Base-by-base conservation (phyloP, 2,329 filamentous ascomycete genomes). In the Phyllosticta ampelicida region DNA sequence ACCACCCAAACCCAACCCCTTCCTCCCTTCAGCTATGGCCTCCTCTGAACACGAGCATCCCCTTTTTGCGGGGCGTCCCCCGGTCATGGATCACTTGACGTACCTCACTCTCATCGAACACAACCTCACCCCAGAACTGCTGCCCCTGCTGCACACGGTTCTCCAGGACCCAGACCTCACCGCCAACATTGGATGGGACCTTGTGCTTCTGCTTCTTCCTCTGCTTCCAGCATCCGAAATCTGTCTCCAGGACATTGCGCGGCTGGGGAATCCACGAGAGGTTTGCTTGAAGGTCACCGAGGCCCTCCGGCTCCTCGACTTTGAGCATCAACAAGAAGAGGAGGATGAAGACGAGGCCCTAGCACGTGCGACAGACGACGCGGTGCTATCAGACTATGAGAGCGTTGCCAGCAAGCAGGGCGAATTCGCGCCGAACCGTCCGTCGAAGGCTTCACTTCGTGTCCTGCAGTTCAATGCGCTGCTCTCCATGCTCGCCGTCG, bases 231-330 rank as follows among this genome's bases (percentile, higher is more conserved):
- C 77, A 2, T 86, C 85, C n/a, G 84, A 87, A 63, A 72, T 78
- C 52, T 90, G 88, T 67, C 77, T 92, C 16, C 81, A 86, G 67
- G 87, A 85, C 28, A 84, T 92, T 55, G 88, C 88, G 29, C 81
- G 85, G 21, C 77, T 90, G 48, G 89, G 88, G 54, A 94, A 92
- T 67, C 89, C 89, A 1, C 78, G 88, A 54, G 89, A 94, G 71
- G 86, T 90, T 51, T 86, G 92, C 60, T 77, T 94, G 64, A 91
- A 91, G 68, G 83, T 90, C 28, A 85, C 89, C 23, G 87, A 91
- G 69, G 81, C 83, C 13, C 75, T 94, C 61, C 82, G 86, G 55
- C 65, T 80, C 16, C 74, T 87, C 5, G 77, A 82, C 26, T 78
- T 81, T 48, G 68, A 72, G 67, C 68, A 5, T 61, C 63, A 13